phyloP scores from a whole-genome alignment of 768 basidiomycete genomes.

The Suillus plorans region DNA sequence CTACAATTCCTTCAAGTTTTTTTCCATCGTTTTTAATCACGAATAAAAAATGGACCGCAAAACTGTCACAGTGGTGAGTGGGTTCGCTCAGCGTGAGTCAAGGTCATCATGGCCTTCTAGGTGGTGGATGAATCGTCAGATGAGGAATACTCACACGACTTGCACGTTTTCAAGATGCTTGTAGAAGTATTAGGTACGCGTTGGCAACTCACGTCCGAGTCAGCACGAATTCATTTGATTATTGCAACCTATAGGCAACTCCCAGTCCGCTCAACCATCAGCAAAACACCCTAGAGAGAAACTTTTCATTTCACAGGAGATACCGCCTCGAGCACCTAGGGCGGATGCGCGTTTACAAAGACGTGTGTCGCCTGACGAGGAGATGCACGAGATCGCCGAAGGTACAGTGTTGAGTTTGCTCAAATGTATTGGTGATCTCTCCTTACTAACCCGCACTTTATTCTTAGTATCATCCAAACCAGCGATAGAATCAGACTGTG shows the following conservation, averaged over 20 bases:
- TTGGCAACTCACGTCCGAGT: not conserved
- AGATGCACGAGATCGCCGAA: not conserved
- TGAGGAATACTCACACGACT: not conserved
- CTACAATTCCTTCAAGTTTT: not conserved
- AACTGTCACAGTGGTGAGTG: not conserved
- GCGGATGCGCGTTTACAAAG: not conserved
- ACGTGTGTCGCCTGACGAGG: not conserved
- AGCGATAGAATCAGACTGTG: slow-evolving; percentile 4
- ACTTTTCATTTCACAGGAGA: not conserved
- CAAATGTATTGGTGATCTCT: not conserved
- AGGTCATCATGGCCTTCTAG: not conserved
- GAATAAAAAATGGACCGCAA: not conserved
- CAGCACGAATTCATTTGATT: not conserved
- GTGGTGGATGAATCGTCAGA: not conserved
- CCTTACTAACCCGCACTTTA: not conserved
- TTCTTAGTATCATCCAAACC: not conserved
- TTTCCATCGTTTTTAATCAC: not conserved
- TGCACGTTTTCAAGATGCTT: not conserved
- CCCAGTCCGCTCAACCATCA: not conserved
- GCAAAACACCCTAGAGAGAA: no score
- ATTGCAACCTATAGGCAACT: not conserved
- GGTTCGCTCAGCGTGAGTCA: not conserved
- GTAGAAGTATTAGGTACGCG: not conserved
- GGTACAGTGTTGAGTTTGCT: not conserved
- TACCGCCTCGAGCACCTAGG: not conserved